Evolutionary conservation across 148 eudicot genomes (phyloP), one percentile per base, ranked within the genome.

Genomic region (Rhododendron henanense): DNA sequence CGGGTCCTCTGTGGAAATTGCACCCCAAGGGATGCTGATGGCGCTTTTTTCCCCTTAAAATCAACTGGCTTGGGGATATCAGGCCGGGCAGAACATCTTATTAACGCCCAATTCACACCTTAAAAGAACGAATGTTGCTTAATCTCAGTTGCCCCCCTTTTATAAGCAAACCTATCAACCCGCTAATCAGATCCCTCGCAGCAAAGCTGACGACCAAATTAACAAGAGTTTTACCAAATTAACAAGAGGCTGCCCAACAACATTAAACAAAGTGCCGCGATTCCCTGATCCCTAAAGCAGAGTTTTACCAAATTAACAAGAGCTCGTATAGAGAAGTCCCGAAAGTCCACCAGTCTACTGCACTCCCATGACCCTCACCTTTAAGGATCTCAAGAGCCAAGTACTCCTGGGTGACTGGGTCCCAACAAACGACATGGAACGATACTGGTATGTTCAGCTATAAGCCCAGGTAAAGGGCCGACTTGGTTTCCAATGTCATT

Each of bases 361-460:
- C 92, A 81, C 94, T 92, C 80, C 93, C 94, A 85, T 92, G 94
- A 74, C 94, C 94, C 65, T 92, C 94, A 11, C 93, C 93, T 81
- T 89, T 89, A 28, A 90, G 89, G 81, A 92, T 92, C 85, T 92
- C 94, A 50, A 9, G 10, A 47, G 10, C 55, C 13, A 50, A 50
- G 15, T 50, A 50, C 55, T 50, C 55, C 0, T 23, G n/a, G n/a
- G n/a, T n/a, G n/a, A n/a, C n/a, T n/a, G n/a, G n/a, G n/a, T n/a
- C n/a, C n/a, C n/a, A n/a, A n/a, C n/a, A n/a, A n/a, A n/a, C n/a
- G n/a, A n/a, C n/a, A n/a, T n/a, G n/a, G n/a, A n/a, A n/a, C n/a
- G n/a, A n/a, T n/a, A n/a, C n/a, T n/a, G n/a, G n/a, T n/a, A n/a
- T n/a, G n/a, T n/a, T n/a, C n/a, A n/a, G n/a, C n/a, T n/a, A n/a